These are phyloP conservation scores for Penicillium bovifimosum DNA, from an alignment of 495 filamentous ascomycete genomes.

Conservation along the genomic window DNA sequence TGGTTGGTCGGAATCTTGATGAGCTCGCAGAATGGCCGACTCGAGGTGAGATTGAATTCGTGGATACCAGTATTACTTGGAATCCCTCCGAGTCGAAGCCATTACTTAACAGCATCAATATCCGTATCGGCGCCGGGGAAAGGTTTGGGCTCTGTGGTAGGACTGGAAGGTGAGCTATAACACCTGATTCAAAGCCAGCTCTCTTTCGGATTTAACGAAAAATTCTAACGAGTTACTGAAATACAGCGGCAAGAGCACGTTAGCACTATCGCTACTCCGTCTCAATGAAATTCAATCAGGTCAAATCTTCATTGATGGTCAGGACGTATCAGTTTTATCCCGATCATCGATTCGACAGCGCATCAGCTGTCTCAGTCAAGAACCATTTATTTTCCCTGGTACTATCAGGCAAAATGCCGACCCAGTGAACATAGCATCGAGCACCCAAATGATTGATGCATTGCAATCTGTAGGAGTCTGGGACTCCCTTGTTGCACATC, in stretches of 20 bases:
- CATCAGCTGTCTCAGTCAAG: constrained; percentile 52
- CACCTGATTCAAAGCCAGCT: not conserved
- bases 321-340: constrained; percentile 47
- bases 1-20: constrained; percentile 1
- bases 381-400: constrained; percentile 54
- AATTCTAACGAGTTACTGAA: not conserved
- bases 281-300: constrained; percentile 40
- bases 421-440: constrained; percentile 27
- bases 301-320: constrained; percentile 48
- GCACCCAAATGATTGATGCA: constrained; percentile 33
- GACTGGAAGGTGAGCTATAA: constrained; percentile 24
- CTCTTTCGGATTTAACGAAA: too few relatives aligned
- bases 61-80: constrained; percentile 59
- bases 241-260: constrained; percentile 59
- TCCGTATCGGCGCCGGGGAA: constrained; percentile 44
- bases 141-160: constrained; percentile 35
- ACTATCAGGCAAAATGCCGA: constrained; percentile 52
- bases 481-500: constrained; percentile 1
- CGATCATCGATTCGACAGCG: constrained; percentile 45
- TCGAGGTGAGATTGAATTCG: constrained; percentile 70
- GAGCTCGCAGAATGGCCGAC: constrained; percentile 56
- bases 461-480: constrained; percentile 35
- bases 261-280: constrained; percentile 54
- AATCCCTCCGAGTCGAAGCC: constrained; percentile 53
- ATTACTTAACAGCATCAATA: constrained; percentile 34